Evolutionary conservation across 2,329 filamentous ascomycete species (phyloP), one percentile per base, ranked within the genome.

Genomic region (Neonectria ditissima): DNA sequence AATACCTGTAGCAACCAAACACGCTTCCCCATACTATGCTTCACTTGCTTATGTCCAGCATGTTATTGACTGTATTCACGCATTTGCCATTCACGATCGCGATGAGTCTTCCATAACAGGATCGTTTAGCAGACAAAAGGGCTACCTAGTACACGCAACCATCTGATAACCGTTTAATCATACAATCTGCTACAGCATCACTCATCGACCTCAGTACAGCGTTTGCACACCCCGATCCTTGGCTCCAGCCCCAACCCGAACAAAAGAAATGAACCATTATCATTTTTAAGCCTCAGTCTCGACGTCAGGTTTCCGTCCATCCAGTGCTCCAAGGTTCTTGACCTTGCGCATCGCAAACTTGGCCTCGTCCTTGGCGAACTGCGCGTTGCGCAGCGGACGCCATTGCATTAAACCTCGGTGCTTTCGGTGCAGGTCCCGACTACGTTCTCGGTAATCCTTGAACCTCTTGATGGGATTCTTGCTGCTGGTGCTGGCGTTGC

Each of bases 381-480:
- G 89, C 22, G 89, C 83, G 75, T 97, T 97, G 43, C 95, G 86
- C 76, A 94, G 92, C 0, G 95, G 94, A 74, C 90, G 92, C 94
- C 94, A 98, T 78, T 98, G 95, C 93, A 97, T 97, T 75, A 97
- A 74, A 0, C 95, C 95, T 11, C 94, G 86, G 71, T 97, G 94
- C 80, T 94, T 93, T 1, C 94, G 87, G 76, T 94, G 91, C 76
- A 97, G 84, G 48, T 92, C 89, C 66, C 91, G 88, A 75, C 90
- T 93, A 66, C 89, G 86, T 60, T 84, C 83, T 71, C 88, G 89
- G 76, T 91, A 88, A 22, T 90, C 85, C 75, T 89, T 89, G 74
- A 85, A 83, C 69, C 85, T 81, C 69, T 82, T 82, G 63, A 88
- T 78, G 0, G 87, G 87, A 67, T 87, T 87, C 72, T 81, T 85